Evolutionary conservation across 495 filamentous ascomycete species (phyloP), one percentile per base, ranked within the genome.

Genomic region (Xanthoparmelia taractica): DNA sequence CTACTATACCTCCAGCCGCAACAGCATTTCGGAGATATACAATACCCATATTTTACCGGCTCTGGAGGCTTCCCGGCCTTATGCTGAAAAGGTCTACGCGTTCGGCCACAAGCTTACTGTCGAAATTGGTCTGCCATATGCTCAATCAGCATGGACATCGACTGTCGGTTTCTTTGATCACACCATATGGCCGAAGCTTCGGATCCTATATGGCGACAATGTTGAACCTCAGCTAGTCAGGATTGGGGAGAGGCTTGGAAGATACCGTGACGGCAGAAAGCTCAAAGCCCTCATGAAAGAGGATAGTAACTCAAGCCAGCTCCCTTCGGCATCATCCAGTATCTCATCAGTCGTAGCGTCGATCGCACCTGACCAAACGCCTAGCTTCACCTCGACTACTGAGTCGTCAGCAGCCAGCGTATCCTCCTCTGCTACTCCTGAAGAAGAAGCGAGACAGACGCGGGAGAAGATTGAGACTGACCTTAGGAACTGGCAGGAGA

Each of bases 221-320:
- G 93, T 99, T 11, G 92, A 97, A 75, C 95, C 95, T 15, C 94
- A 99, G 71, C 80, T 99, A 1, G 84, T 94, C 57, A 88, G 91
- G 66, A 97, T 99, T 65, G 86, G 90, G 18, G 88, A 97, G 75
- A 82, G 93, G 13, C 81, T 98, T 20, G 94, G 92, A 8, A 82
- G 89, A 63, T 92, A 97, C 74, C 83, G 81, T 17, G 87, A 91
- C 63, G 83, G 81, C 4, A 85, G 82, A 68, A 83, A 80, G 59
- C 64, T 88, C 20, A 78, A 84, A 63, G 78, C 83, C 15, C 80
- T 78, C 40, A 71, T 85, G 20, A 82, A 86, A 59, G 80, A 85
- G 33, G 64, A 56, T 38, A 36, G 58, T 33, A 66, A 57, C n/a
- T 59, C 66, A 45, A 33, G 70, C 23, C 52, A 43, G 20, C 37